Percentiles rank a stretch among this genome's conserved stretches.
Evolutionary conservation across 768 basidiomycete species (phyloP).

Genomic region (Boletus coccyginus): DNA sequence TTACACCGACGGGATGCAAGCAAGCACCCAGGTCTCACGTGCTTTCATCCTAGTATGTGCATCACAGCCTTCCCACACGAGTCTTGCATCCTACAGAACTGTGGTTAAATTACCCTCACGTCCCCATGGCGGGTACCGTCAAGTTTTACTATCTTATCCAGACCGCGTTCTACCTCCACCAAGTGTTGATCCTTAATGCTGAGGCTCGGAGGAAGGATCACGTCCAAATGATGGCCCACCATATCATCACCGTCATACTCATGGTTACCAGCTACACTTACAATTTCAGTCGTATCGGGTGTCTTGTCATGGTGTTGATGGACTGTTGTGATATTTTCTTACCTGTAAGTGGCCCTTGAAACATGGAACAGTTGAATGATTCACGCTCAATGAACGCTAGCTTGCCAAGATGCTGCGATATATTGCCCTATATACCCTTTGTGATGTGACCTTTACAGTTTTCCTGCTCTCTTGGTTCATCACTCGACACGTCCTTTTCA

Average conservation of each 20-base stretch:
- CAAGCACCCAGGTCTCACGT: slow-evolving; percentile 4
- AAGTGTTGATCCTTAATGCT: slow-evolving; percentile 87
- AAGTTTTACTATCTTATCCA: slow-evolving; percentile 91
- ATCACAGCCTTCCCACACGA: slow-evolving; percentile 64
- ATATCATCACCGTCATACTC: slow-evolving; percentile 82
- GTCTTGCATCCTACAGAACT: slow-evolving; percentile 61
- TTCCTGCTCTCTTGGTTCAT: slow-evolving; percentile 91
- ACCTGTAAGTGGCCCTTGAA: slow-evolving; percentile 56
- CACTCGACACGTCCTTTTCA: slow-evolving; percentile 84
- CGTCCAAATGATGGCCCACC: slow-evolving; percentile 94
- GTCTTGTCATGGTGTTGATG: slow-evolving; percentile 88
- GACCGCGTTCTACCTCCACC: slow-evolving; percentile 88
- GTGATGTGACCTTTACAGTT: slow-evolving; percentile 72
- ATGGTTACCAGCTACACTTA: slow-evolving; percentile 74
- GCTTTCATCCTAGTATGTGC: slow-evolving; percentile 62
- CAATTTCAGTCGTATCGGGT: slow-evolving; percentile 88
- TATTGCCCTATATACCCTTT: slow-evolving; percentile 58
- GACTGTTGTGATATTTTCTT: slow-evolving; percentile 92
- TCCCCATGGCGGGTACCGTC: slow-evolving; percentile 70
- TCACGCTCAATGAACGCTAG: slow-evolving; percentile 38
- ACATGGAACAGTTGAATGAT: not conserved
- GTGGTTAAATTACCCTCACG: slow-evolving; percentile 84
- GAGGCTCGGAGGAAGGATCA: slow-evolving; percentile 93
- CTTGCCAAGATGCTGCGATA: slow-evolving; percentile 94
- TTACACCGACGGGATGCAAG: slow-evolving; percentile 6